Conservation (phyloP, 345 rosid species). For the Rhodamnia argentea region DNA sequence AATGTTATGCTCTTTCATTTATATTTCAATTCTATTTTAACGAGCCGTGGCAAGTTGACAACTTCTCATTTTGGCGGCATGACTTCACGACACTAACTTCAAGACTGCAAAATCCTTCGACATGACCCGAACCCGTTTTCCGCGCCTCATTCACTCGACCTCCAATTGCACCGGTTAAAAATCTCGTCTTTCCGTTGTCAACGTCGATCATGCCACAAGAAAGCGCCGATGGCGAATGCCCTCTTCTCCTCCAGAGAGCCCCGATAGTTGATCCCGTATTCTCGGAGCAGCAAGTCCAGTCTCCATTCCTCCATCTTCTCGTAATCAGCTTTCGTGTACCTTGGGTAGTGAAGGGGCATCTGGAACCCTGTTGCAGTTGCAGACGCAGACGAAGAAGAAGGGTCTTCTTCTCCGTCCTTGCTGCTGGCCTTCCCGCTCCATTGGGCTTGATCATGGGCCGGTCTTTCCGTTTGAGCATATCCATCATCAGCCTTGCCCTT, state of each 20-base stretch:
- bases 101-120: background rate
- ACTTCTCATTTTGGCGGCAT: background rate
- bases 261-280: slow-evolving; percentile 33
- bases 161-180: background rate
- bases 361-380: slow-evolving; percentile 22
- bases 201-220: slow-evolving; percentile 44
- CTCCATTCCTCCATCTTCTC: slow-evolving; percentile 45
- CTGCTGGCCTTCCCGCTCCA: background rate
- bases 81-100: background rate
- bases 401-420: slow-evolving; percentile 1
- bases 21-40: background rate
- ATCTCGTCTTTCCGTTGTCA: background rate
- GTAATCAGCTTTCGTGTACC: slow-evolving; percentile 31
- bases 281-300: slow-evolving; percentile 37
- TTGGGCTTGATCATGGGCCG: background rate
- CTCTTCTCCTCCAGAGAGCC: slow-evolving; percentile 37
- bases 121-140: background rate
- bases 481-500: background rate
- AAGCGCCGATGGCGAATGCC: slow-evolving; percentile 37
- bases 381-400: no score
- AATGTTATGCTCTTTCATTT: background rate
- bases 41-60: background rate
- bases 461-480: background rate
- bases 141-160: background rate
- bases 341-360: slow-evolving; percentile 54